Conservation (phyloP, 2,329 filamentous ascomycete species). For the Colletotrichum zoysiae region DNA sequence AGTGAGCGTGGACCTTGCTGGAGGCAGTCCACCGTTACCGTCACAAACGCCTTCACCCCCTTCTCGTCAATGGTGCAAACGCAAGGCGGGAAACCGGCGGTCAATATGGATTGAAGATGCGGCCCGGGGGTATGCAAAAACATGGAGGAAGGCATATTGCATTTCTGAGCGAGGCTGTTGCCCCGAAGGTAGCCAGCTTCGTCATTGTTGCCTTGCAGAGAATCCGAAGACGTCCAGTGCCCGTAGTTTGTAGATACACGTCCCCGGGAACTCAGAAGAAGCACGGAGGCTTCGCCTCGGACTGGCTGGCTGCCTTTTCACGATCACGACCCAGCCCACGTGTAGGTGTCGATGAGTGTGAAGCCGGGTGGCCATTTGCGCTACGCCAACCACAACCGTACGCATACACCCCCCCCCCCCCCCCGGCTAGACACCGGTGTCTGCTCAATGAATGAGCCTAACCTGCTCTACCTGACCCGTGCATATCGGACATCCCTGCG, state of each 20-base stretch:
- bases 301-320: constrained; percentile 14
- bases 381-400: constrained; percentile 4
- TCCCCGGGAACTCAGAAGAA: constrained; percentile 9
- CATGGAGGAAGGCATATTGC: neutral
- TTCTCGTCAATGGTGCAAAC: constrained; percentile 3
- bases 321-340: constrained; percentile 1
- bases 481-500: constrained; percentile 21
- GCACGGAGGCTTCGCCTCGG: constrained; percentile 14
- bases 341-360: constrained; percentile 1
- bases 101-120: neutral
- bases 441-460: constrained; percentile 8
- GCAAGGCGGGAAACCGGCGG: constrained; percentile 1
- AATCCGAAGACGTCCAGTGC: constrained; percentile 22
- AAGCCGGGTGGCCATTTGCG: constrained; percentile 11
- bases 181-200: constrained; percentile 14
- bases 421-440: constrained; percentile 10
- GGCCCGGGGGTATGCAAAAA: neutral
- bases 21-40: constrained; percentile 15
- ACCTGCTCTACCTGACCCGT: constrained; percentile 4
- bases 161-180: constrained; percentile 22
- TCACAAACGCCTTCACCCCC: neutral
- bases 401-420: neutral
- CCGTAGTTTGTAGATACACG: constrained; percentile 1
- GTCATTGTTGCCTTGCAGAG: constrained; percentile 1
- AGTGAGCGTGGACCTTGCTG: constrained; percentile 5